Percentiles rank a stretch among this genome's conserved stretches.
phyloP scores from a whole-genome alignment of 805 yeast species.

The Candida stauntonica region DNA sequence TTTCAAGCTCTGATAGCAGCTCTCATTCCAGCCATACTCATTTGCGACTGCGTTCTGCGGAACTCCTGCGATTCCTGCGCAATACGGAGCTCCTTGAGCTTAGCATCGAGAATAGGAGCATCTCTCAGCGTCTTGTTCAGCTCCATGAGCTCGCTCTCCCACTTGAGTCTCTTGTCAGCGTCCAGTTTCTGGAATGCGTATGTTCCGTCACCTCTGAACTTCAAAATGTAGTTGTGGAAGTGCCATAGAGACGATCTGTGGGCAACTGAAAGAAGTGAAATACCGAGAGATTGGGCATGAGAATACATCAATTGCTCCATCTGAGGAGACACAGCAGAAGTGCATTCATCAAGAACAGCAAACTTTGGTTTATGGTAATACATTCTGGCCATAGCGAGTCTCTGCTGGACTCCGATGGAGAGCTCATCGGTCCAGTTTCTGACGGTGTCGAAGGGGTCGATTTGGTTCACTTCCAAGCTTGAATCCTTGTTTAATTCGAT shows the following conservation, averaged over 20 bases:
- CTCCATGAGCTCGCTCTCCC: slow-evolving; percentile 73
- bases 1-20: slow-evolving; percentile 1
- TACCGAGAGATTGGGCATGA: slow-evolving; percentile 73
- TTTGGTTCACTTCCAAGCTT: slow-evolving; percentile 29
- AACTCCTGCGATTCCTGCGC: slow-evolving; percentile 37
- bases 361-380: slow-evolving; percentile 88
- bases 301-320: slow-evolving; percentile 87
- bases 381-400: slow-evolving; percentile 88
- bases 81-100: slow-evolving; percentile 59
- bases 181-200: slow-evolving; percentile 60
- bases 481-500: slow-evolving; percentile 30
- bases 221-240: slow-evolving; percentile 77
- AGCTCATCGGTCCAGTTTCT: slow-evolving; percentile 88
- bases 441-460: slow-evolving; percentile 54
- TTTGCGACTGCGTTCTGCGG: slow-evolving; percentile 27
- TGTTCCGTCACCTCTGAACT: slow-evolving; percentile 81
- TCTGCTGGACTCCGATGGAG: slow-evolving; percentile 88
- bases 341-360: slow-evolving; percentile 94
- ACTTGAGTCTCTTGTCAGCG: slow-evolving; percentile 64
- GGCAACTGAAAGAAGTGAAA: slow-evolving; percentile 84
- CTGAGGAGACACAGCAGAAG: slow-evolving; percentile 87
- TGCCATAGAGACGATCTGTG: slow-evolving; percentile 92
- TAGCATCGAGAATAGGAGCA: slow-evolving; percentile 60
- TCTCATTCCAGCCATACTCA: slow-evolving; percentile 16
- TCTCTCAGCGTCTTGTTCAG: slow-evolving; percentile 70